Evolutionary conservation across 352 stramenopile species (phyloP).

Genomic region (Thalassiosira exigua): DNA sequence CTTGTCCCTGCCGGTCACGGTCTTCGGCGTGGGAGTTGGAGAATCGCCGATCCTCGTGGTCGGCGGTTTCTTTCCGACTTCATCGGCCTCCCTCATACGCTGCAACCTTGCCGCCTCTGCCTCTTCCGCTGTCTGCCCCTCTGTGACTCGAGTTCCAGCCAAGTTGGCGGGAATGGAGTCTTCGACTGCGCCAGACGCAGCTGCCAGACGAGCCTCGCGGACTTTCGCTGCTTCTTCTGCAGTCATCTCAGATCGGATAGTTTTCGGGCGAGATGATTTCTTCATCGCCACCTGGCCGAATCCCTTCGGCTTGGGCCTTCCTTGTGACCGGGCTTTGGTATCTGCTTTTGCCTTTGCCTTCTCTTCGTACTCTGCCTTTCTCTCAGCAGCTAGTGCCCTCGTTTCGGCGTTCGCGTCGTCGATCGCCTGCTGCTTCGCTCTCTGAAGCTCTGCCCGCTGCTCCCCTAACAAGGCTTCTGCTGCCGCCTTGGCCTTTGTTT

Average conservation of each 20-base stretch:
- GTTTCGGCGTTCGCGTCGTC: conserved; percentile 15
- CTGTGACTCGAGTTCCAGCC: background rate
- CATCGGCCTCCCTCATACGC: conserved; percentile 10
- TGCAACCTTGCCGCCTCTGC: conserved; percentile 28
- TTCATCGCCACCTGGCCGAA: conserved; percentile 45
- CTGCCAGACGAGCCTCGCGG: conserved; percentile 21
- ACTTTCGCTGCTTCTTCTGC: conserved; percentile 34
- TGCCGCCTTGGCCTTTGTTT: conserved; percentile 12
- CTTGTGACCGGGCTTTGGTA: conserved; percentile 8
- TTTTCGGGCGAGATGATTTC: conserved; percentile 12
- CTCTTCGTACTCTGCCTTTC: background rate
- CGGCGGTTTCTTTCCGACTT: conserved; percentile 12
- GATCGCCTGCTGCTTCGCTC: conserved; percentile 11
- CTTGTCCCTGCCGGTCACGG: conserved; percentile 1
- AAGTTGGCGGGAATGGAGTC: background rate
- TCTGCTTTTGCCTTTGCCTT: conserved; percentile 11
- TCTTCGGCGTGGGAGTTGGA: background rate
- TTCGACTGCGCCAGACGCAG: background rate
- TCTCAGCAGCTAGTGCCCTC: conserved; percentile 1
- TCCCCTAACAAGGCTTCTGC: background rate
- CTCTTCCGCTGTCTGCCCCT: conserved; percentile 37
- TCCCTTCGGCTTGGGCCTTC: conserved; percentile 36
- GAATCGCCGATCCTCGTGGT: background rate
- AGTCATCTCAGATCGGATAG: conserved; percentile 20
- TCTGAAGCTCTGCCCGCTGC: background rate